Evolutionary conservation across 208 protist species (phyloP).

Genomic region (Acanthamoeba culbertsoni): DNA sequence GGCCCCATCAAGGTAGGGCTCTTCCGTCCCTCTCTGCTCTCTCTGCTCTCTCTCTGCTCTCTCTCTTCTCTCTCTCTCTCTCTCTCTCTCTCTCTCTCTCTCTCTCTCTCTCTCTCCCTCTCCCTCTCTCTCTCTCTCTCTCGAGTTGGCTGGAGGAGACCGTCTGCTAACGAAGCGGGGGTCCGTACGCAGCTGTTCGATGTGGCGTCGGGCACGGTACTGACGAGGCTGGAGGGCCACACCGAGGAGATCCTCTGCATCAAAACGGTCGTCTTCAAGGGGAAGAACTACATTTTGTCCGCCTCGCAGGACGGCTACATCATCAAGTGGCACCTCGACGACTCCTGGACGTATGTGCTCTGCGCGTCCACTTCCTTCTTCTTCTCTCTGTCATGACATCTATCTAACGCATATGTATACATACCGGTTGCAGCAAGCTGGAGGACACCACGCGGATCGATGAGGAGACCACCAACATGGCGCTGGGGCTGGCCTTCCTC

Average conservation of each 20-base stretch:
- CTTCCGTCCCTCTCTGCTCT: neutral
- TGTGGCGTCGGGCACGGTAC: slow-evolving; percentile 46
- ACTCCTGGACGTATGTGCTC: slow-evolving; percentile 53
- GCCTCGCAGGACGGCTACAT: slow-evolving; percentile 56
- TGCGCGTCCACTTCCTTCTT: neutral
- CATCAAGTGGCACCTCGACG: slow-evolving; percentile 57
- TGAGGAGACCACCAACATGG: slow-evolving; percentile 58
- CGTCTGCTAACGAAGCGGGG: no score
- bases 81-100: neutral
- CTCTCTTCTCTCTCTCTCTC: neutral
- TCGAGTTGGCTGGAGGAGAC: no score
- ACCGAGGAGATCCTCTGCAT: slow-evolving; percentile 60
- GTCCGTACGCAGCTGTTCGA: slow-evolving; percentile 13
- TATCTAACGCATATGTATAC: neutral
- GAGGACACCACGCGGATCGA: slow-evolving; percentile 14
- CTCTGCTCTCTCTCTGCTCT: neutral
- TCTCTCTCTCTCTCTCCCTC: neutral
- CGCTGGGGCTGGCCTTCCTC: slow-evolving; percentile 30
- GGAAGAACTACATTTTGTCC: slow-evolving; percentile 47
- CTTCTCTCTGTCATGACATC: neutral
- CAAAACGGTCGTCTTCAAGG: slow-evolving; percentile 24
- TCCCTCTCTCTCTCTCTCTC: no score
- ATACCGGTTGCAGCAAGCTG: neutral
- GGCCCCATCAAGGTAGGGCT: slow-evolving; percentile 47
- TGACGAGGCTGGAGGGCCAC: slow-evolving; percentile 25